Conservation (phyloP, 352 stramenopile genomes). For the Globisporangium irregulare region DNA sequence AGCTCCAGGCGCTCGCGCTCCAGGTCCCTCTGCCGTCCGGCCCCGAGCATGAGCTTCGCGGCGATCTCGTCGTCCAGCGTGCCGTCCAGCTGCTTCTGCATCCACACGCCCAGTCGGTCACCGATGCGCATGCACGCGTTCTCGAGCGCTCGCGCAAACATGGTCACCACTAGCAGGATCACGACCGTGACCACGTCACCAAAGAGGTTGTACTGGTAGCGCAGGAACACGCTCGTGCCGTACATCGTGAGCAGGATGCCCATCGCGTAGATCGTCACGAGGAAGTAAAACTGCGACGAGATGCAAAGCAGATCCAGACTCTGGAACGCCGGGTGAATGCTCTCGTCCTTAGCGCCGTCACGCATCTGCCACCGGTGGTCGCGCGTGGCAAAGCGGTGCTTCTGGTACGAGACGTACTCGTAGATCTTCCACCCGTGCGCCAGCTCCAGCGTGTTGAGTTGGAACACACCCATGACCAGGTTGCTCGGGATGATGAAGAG, state of each 20-base stretch:
- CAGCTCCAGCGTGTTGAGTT: slow-evolving; percentile 96
- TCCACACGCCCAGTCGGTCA: slow-evolving; percentile 89
- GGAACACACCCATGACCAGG: slow-evolving; percentile 91
- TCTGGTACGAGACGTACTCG: slow-evolving; percentile 96
- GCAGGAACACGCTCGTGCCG: slow-evolving; percentile 91
- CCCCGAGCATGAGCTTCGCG: slow-evolving; percentile 92
- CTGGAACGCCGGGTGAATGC: slow-evolving; percentile 91
- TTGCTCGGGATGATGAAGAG: slow-evolving; percentile 95
- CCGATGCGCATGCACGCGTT: slow-evolving; percentile 59
- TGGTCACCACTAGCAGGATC: slow-evolving; percentile 84
- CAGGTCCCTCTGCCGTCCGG: slow-evolving; percentile 92
- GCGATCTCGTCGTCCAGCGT: slow-evolving; percentile 96
- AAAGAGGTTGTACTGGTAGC: slow-evolving; percentile 93
- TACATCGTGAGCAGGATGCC: slow-evolving; percentile 93
- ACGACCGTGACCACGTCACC: slow-evolving; percentile 90
- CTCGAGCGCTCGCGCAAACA: slow-evolving; percentile 70
- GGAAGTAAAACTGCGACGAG: slow-evolving; percentile 92
- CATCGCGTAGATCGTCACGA: slow-evolving; percentile 78
- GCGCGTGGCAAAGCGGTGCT: slow-evolving; percentile 93
- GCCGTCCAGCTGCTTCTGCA: slow-evolving; percentile 88
- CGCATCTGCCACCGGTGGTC: slow-evolving; percentile 93
- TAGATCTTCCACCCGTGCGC: slow-evolving; percentile 96
- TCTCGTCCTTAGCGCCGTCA: slow-evolving; percentile 87
- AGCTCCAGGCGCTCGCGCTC: slow-evolving; percentile 95
- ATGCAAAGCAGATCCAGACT: slow-evolving; percentile 95